Base-by-base conservation (phyloP, 2,329 filamentous ascomycete species). In the Stagonosporopsis rhizophila region DNA sequence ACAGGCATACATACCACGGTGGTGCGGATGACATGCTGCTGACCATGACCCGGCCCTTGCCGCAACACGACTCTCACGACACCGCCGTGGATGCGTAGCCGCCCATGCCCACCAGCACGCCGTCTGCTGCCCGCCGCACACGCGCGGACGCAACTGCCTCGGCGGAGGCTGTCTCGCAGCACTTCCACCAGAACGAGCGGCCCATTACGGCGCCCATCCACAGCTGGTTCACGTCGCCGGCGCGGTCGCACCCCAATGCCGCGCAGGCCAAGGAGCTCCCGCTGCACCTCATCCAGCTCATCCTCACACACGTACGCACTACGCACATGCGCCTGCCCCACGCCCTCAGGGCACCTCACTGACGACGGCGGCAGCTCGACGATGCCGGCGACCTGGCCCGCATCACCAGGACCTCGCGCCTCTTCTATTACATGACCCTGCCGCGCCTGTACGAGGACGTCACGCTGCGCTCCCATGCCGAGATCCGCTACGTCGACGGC, bases 401-500 rank as follows among this genome's bases (percentile, higher is more conserved):
- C 57, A 72, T 87, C 49, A 86, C 84, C 60, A 80, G 84, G 54
- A 86, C 85, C 47, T 87, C 83, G 59, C 80, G 84, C 14, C 79
- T 88, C 37, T 80, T 87, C 64, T 85, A 87, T 63, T 88, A 88
- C 75, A 87, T 88, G 84, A 79, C 83, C 30, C 76, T 87, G 2
- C 85, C 86, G 19, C 83, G 83, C 53, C 80, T 88, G 37, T 88
- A 87, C 72, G 79, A 80, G 68, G 73, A 76, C 30, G 80, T 88
- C 49, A 82, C 78, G 6, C 75, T 88, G 30, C 82, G 78, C 50
- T 85, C 84, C 7, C 86, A 88, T 68, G 76, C 81, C 45, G 81
- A 82, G 35, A 84, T 87, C 25, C 82, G 85, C 45, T 87, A 86
- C 67, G 76, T 81, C 58, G 78, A 83, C 63, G 84, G 85, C 46